Evolutionary conservation across 2,329 filamentous ascomycete species (phyloP), one percentile per base, ranked within the genome.

Genomic region (Grosmannia serpens): DNA sequence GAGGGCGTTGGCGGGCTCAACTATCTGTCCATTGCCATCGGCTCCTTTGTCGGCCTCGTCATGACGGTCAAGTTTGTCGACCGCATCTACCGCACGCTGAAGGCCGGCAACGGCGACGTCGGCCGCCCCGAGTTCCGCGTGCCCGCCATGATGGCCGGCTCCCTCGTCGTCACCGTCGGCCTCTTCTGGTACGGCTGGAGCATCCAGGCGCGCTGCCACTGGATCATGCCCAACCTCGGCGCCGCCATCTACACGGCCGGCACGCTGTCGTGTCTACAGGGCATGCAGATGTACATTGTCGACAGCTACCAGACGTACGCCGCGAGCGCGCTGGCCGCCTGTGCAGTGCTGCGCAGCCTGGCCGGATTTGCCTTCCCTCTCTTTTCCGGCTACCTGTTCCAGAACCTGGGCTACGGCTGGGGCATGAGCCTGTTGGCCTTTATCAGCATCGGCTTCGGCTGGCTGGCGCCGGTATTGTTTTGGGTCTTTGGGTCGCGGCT

Each of bases 301-400:
- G 84, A 87, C 62, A 76, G 76, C 1, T 86, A 79, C 65, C 73
- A 75, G 0, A 68, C 73, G 49, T 79, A 83, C 61, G 80, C 82
- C 1, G 83, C 85, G 31, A 75, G 74, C 22, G 84, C 79, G 0
- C 76, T 84, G 1, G 84, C 84, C 0, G 84, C 83, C 0, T 83
- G 75, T 59, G 83, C 81, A 0, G 77, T 86, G 1, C 67, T 86
- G 5, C 70, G 83, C 26, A 72, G 69, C 17, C 64, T 83, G 0
- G 72, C 82, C 13, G 83, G 81, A 17, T 81, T 79, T 2, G 68
- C 84, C 47, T 69, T 87, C 4, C 83, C 84, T 0, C 70, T 86
- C 17, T 75, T 76, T 2, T 82, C 80, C 0, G 70, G 79, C 22
- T 65, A 69, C 29, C 79, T 86, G 77, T 86, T 84, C 65, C 66